These are phyloP conservation scores for Penicillium argentinense DNA, from an alignment of 495 filamentous ascomycete species.

Conservation along the genomic window DNA sequence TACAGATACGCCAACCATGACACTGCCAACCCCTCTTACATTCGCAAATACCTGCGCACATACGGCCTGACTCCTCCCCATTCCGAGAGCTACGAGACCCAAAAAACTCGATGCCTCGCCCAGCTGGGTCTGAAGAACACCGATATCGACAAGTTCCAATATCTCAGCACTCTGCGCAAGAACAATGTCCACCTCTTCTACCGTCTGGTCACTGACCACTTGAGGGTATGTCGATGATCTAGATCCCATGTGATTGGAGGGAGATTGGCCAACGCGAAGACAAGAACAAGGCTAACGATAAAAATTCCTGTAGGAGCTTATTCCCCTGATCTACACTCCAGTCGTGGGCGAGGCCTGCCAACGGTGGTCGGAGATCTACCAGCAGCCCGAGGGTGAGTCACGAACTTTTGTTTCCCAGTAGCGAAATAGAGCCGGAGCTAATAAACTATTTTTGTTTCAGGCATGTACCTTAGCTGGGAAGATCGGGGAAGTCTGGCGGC, in stretches of 20 bases:
- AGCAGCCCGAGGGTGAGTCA: constrained; percentile 82
- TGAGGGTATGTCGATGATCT: constrained; percentile 60
- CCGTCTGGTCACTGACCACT: constrained; percentile 84
- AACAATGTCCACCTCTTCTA: constrained; percentile 95
- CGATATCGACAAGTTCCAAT: constrained; percentile 90
- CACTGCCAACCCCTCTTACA: constrained; percentile 61
- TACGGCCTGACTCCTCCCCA: constrained; percentile 71
- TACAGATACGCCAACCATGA: constrained; percentile 53
- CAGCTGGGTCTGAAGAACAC: constrained; percentile 77
- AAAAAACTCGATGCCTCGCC: constrained; percentile 68
- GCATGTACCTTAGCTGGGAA: constrained; percentile 87
- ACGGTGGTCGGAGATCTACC: constrained; percentile 94
- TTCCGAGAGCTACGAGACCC: constrained; percentile 67
- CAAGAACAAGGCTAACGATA: not conserved
- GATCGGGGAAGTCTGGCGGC: constrained; percentile 80
- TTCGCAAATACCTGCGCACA: constrained; percentile 67
- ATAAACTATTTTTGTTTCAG: too few species aligned
- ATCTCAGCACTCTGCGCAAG: constrained; percentile 82
- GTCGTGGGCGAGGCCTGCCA: constrained; percentile 96
- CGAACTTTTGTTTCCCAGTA: too few species aligned
- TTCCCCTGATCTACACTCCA: constrained; percentile 95
- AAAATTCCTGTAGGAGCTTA: constrained; percentile 66
- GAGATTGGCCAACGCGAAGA: constrained; percentile 6
- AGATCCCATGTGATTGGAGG: constrained; percentile 1
- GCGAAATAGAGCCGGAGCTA: too few species aligned